Evolutionary conservation across 2,329 filamentous ascomycete species (phyloP), one percentile per base, ranked within the genome.

Genomic region (Magnaporthiopsis rhizophila): DNA sequence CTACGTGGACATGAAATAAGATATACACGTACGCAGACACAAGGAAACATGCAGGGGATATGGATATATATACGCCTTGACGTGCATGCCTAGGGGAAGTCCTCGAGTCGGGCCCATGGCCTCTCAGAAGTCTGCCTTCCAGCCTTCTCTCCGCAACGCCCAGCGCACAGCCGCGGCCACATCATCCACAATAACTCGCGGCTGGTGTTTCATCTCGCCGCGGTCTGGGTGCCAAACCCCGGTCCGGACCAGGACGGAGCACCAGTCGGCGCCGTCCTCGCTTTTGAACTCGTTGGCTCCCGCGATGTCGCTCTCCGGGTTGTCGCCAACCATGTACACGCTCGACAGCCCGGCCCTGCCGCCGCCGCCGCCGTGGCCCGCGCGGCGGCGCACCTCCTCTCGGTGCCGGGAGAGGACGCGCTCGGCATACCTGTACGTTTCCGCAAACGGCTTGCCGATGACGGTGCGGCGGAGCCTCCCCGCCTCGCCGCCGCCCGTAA

Each of bases 261-360:
- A 65, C 74, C 74, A 75, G 66, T 72, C 69, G 15, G 72, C 90
- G 11, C 88, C 88, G 65, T 83, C 76, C 4, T 82, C 78, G 67
- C 89, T 90, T 59, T 78, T 72, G 72, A 89, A 97, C 59, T 84
- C 82, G 73, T 96, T 96, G 26, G 91, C 93, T 7, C 95, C 95
- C 6, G 86, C 81, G 68, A 99, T 97, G 74, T 99, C 95, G 69
- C 90, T 95, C 72, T 91, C 91, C 6, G 90, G 90, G 71, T 94
- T 94, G 72, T 94, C 90, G 7, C 95, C 95, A 58, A 98, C 85
- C 94, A 98, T 98, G 76, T 96, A 98, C 13, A 98, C 92, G 58
- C 83, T 84, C 70, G 82, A 81, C 64, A 97, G 75, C n/a, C 83
- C 3, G 75, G 65, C 36, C 70, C 68, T 32, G 72, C 67, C 66